Evolutionary conservation across 306 rosid species (phyloP), one percentile per base, ranked within the genome.

Genomic region (Quercus agrifolia): DNA sequence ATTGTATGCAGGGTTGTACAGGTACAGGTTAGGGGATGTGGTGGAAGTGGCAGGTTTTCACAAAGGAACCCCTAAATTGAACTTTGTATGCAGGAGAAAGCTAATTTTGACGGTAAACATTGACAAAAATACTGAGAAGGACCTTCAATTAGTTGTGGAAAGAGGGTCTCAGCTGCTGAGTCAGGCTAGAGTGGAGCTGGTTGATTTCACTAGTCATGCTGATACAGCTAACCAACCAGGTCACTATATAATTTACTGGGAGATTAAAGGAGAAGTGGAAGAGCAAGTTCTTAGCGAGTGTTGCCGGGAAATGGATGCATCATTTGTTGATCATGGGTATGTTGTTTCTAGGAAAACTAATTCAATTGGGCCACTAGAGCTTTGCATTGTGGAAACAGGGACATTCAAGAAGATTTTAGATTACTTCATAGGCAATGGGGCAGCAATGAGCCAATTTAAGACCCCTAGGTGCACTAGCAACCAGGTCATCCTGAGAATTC

Each of bases 51-150:
- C 74, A 0, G 95, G 91, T 0, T 94, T 92, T 77, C 90, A 92
- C 90, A 88, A 81, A 6, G 88, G 91, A 67, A 90, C 94, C 21
- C 99, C 99, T 38, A 94, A 94, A 76, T 56, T 94, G 73, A 92
- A 76, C 80, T 94, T 94, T 44, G 75, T 90, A 30, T 92, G 92
- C 91, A 83, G 99, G 78, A 89, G 97, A 69, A 92, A 92, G 79
- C 87, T 94, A 23, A 78, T 94, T 0, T 69, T 94, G 59, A 91
- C 92, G 1, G 74, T 94, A 46, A 94, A 94, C 33, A 89, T 92
- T 28, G 99, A 94, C 92, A 94, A 94, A 77, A 94, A 92, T 77
- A 92, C 97, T 0, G 99, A 94, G 82, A 91, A 85, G 71, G 99
- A 94, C 83, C 97, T 94, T 2, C 99, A 94, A 28, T 52, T 87